Percentiles rank a stretch among this genome's conserved stretches.
Conservation (phyloP, 192 early-diverging fungal species). For the Coemansia sp. region DNA sequence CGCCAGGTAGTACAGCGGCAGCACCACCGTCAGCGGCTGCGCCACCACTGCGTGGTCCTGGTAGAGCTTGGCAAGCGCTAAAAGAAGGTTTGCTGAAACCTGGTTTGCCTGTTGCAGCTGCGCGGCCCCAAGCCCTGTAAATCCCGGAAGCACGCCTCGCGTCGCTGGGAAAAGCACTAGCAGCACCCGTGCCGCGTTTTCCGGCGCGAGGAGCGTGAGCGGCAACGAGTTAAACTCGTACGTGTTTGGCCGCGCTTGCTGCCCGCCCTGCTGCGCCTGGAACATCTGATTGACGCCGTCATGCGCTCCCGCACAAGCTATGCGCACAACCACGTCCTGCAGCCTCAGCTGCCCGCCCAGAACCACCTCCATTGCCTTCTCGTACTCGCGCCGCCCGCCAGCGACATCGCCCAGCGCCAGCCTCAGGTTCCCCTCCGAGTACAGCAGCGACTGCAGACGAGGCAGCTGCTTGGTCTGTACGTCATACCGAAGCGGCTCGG, state of each 20-base stretch:
- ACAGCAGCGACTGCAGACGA: conserved; percentile 80
- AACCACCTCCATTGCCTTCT: conserved; percentile 75
- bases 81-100: conserved; percentile 58
- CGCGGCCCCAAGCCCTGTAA: conserved; percentile 36
- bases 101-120: conserved; percentile 54
- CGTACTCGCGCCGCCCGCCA: conserved; percentile 78
- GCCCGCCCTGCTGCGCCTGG: conserved; percentile 38
- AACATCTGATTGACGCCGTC: conserved; percentile 46
- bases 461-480: conserved; percentile 65
- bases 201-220: conserved; percentile 62
- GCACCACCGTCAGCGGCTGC: conserved; percentile 64
- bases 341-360: conserved; percentile 57
- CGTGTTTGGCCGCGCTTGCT: conserved; percentile 24
- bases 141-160: conserved; percentile 67
- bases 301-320: conserved; percentile 44
- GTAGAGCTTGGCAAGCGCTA: conserved; percentile 85
- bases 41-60: conserved; percentile 69
- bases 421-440: conserved; percentile 82
- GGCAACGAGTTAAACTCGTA: conserved; percentile 46
- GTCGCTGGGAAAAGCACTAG: conserved; percentile 61
- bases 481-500: conserved; percentile 29
- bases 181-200: conserved; percentile 61
- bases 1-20: conserved; percentile 83
- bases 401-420: conserved; percentile 72
- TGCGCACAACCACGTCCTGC: conserved; percentile 50